Evolutionary conservation across 140 eudicot species (phyloP).

Genomic region (Cichorium intybus): DNA sequence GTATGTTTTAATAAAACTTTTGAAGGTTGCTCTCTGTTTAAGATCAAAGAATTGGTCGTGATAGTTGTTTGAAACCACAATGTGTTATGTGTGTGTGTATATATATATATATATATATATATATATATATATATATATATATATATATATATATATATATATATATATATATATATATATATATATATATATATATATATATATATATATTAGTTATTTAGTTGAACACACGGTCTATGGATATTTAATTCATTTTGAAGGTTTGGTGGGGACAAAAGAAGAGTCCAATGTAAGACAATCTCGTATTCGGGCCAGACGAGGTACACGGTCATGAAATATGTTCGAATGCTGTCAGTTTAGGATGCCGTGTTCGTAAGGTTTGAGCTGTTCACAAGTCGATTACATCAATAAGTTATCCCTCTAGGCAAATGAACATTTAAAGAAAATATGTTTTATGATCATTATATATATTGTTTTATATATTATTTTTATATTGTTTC

Average conservation of each 20-base stretch:
- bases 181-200: too few relatives aligned
- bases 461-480: not conserved
- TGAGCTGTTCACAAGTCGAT: constrained; percentile 24
- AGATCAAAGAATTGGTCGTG: not conserved
- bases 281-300: not conserved
- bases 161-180: too few relatives aligned
- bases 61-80: not conserved
- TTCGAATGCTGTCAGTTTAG: constrained; percentile 8
- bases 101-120: too few relatives aligned
- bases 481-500: too few relatives aligned
- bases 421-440: not conserved
- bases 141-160: too few relatives aligned
- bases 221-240: not conserved
- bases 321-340: constrained; percentile 12
- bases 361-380: not conserved
- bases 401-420: constrained; percentile 17
- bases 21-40: not conserved
- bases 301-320: constrained; percentile 15
- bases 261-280: constrained; percentile 19
- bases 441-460: not conserved
- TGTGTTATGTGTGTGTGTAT: not conserved
- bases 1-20: not conserved
- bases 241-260: not conserved
- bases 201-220: too few relatives aligned
- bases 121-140: too few relatives aligned